Conservation (phyloP, 106 monocot species). For the Acorus calamus region DNA sequence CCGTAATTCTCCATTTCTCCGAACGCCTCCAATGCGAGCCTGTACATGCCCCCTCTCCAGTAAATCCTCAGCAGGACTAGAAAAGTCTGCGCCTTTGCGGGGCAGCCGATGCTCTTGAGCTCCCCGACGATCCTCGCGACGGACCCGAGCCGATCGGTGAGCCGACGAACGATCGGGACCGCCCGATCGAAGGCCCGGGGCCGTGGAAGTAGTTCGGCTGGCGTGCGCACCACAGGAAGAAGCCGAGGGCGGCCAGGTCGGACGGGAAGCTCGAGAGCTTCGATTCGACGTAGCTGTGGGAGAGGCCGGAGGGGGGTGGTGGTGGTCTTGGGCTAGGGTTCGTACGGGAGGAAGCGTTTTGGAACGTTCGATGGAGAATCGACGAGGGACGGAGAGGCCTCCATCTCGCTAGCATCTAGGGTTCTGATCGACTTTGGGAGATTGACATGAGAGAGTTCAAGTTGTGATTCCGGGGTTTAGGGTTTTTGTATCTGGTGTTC, state of each 20-base stretch:
- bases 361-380: neutral
- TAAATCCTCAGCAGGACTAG: conserved; percentile 43
- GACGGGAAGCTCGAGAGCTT: conserved; percentile 35
- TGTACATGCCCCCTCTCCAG: conserved; percentile 32
- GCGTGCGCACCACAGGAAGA: conserved; percentile 61
- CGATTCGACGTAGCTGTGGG: conserved; percentile 20
- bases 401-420: conserved; percentile 23
- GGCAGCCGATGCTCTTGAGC: conserved; percentile 27
- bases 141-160: conserved; percentile 23
- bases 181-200: conserved; percentile 27
- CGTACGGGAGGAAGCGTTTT: neutral
- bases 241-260: conserved; percentile 37
- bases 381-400: conserved; percentile 5
- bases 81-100: conserved; percentile 37
- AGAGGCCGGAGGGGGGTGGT: conserved; percentile 13
- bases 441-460: too few relatives aligned
- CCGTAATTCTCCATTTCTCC: conserved; percentile 32
- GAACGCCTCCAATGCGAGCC: conserved; percentile 27
- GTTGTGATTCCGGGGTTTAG: too few relatives aligned
- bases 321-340: neutral
- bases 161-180: conserved; percentile 29
- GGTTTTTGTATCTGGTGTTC: too few relatives aligned
- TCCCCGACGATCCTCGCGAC: conserved; percentile 20
- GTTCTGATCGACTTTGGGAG: neutral
- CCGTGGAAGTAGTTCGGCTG: conserved; percentile 42